Evolutionary conservation across 2,329 filamentous ascomycete species (phyloP), one percentile per base, ranked within the genome.

Genomic region (Podosphaera leucotricha): DNA sequence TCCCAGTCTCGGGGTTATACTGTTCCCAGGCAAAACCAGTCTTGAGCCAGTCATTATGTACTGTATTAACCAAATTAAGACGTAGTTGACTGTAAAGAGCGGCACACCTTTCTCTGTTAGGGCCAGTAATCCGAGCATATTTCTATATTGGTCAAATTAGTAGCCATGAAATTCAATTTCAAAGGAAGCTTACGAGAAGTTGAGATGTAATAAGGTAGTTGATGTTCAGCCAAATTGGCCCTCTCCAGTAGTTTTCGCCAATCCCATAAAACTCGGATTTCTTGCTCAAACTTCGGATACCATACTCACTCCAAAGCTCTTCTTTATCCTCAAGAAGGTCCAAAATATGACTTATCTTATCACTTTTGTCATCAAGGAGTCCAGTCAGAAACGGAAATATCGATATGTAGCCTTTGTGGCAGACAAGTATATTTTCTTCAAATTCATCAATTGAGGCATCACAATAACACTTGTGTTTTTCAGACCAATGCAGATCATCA

Each of bases 1-100:
- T 72, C 39, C 90, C 90, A 2, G 83, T 92, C 54, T 93, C 84
- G 0, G 86, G 84, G 59, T 92, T 83, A 61, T 95, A 98, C 64
- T 98, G 90, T 63, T 98, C 90, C 87, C 87, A 98, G 0, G 87
- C 90, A 59, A 95, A 95, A 16, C 87, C 87, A 0, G 90, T 95
- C 57, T 82, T 74, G 57, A 77, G 67, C 87, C 87, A 98, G 59
- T 77, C 77, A 46, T 77, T 71, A 64, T 80, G 94, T 13, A 95
- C 80, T 1, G 86, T 95, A 43, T 85, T 71, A 39, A 95, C 80
- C 11, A 98, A 64, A 57, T 93, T 95, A 60, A 71, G 73, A 44
- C 90, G 75, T 41, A 95, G 71, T 26, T 71, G 66, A 15, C 66
- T 74, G 64, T 93, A 95, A 47, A 93, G 66, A 45, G 74, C 68